Base-by-base conservation (phyloP, 371 early-diverging fungal species). In the Mortierella sp. region DNA sequence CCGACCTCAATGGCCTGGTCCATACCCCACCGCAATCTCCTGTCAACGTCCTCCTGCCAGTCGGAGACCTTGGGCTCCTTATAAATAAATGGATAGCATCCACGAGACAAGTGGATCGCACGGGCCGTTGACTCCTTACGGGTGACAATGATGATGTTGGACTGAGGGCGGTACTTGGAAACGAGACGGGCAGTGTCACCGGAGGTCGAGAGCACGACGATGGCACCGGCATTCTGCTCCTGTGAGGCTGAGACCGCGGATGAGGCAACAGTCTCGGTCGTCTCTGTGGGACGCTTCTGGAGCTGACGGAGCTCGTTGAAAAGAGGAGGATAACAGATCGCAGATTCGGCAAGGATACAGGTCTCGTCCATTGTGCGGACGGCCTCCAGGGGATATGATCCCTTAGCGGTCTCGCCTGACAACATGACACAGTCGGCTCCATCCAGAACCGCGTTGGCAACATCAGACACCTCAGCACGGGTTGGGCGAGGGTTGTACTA, bases 371-470 rank as follows among this genome's bases (percentile, higher is more conserved):
- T 94, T 72, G 92, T 93, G 50, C 79, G 58, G 31, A 93, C 79
- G 43, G 88, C 87, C 66, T 94, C 88, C 60, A 91, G 72, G 49
- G 93, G 91, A 82, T 96, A 94, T 64, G 60, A 65, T 15, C 91
- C 99, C 80, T 94, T 94, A 52, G 99, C 99, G 4, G 98, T 98
- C 84, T 99, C 99, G 58, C 96, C 97, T 50, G 97, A 96, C 52
- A 99, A 84, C 99, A 99, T 99, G 66, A 99, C 98, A 80, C 96
- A 94, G 83, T 97, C 99, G 47, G 97, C 93, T 52, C 98, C 98
- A 81, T 97, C 97, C 57, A 96, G 78, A 12, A 98, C 91, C 42
- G 99, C 99, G 84, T 99, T 97, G 41, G 99, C 97, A 32, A 99
- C 97, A 82, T 99, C 99, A 41, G 94, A 94, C 17, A 95, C 95